Evolutionary conservation across 441 rosid genomes (phyloP).

Genomic region (Cnidoscolus chayamansa): DNA sequence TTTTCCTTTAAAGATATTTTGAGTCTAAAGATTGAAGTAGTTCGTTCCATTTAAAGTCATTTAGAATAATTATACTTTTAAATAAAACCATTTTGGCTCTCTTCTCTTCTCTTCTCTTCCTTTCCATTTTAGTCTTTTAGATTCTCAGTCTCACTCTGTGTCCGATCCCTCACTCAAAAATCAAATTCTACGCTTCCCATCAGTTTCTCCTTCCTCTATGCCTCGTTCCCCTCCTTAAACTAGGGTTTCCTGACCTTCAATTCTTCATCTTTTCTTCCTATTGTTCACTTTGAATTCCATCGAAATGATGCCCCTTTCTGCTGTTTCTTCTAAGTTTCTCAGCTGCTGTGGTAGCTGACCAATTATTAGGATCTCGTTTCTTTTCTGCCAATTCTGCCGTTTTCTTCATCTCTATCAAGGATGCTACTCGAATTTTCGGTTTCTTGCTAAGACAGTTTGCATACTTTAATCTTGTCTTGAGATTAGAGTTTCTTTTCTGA

Average conservation of each 20-base stretch:
- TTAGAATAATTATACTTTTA: too few species aligned
- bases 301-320: slow-evolving; percentile 12
- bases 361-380: neutral
- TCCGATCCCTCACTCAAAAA: neutral
- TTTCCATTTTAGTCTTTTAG: neutral
- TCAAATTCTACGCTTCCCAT: neutral
- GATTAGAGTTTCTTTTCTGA: slow-evolving; percentile 10
- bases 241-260: slow-evolving; percentile 10
- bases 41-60: too few species aligned
- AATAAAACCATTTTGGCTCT: neutral
- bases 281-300: neutral
- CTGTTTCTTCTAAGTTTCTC: slow-evolving; percentile 10
- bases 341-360: slow-evolving; percentile 14
- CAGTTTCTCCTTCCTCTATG: neutral
- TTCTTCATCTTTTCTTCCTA: neutral
- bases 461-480: neutral
- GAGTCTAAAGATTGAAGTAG: too few species aligned
- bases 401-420: neutral
- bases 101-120: too few species aligned
- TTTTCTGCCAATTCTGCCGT: neutral
- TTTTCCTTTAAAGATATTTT: too few species aligned
- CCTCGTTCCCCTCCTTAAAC: neutral
- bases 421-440: slow-evolving; percentile 4
- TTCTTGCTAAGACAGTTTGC: neutral
- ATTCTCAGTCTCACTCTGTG: neutral